A percentile compares a stretch with the other conserved stretches of the same genome.
phyloP scores from a whole-genome alignment of 352 stramenopile species.

The Pythium graminicola region DNA sequence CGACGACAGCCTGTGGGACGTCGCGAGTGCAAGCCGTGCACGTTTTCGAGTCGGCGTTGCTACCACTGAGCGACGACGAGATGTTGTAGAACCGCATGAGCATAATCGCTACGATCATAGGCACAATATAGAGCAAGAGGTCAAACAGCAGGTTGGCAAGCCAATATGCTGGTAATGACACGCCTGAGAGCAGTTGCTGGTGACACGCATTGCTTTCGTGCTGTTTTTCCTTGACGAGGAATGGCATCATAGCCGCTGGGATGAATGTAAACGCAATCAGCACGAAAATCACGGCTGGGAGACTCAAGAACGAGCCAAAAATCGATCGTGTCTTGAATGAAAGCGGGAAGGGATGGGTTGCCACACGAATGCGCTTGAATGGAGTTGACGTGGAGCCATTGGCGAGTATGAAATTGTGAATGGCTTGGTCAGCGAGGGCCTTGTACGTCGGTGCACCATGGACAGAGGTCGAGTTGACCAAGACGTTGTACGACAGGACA shows the following conservation, averaged over 20 bases:
- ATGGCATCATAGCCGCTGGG: conserved; percentile 89
- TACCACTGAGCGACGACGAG: conserved; percentile 42
- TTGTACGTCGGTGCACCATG: conserved; percentile 54
- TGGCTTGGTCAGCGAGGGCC: conserved; percentile 45
- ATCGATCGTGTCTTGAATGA: conserved; percentile 49
- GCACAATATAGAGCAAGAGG: conserved; percentile 85
- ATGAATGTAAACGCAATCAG: conserved; percentile 92
- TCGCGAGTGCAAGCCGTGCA: conserved; percentile 38
- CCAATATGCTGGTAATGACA: conserved; percentile 94
- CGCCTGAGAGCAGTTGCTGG: conserved; percentile 93
- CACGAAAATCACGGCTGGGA: conserved; percentile 83
- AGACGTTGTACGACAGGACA: conserved; percentile 52
- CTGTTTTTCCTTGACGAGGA: conserved; percentile 95
- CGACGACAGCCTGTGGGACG: conserved; percentile 36
- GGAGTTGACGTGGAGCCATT: background rate
- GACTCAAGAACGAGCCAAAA: conserved; percentile 50
- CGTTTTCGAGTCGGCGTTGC: conserved; percentile 8
- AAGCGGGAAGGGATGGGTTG: conserved; percentile 52
- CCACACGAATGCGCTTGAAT: conserved; percentile 25
- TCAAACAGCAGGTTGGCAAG: conserved; percentile 94
- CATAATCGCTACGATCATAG: conserved; percentile 43
- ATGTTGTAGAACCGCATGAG: conserved; percentile 47
- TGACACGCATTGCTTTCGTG: conserved; percentile 92
- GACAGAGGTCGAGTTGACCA: conserved; percentile 45
- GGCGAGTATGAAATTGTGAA: conserved; percentile 43